These are phyloP conservation scores for Euphorbia schlechtendalii DNA, from an alignment of 441 rosid species.

Conservation along the genomic window DNA sequence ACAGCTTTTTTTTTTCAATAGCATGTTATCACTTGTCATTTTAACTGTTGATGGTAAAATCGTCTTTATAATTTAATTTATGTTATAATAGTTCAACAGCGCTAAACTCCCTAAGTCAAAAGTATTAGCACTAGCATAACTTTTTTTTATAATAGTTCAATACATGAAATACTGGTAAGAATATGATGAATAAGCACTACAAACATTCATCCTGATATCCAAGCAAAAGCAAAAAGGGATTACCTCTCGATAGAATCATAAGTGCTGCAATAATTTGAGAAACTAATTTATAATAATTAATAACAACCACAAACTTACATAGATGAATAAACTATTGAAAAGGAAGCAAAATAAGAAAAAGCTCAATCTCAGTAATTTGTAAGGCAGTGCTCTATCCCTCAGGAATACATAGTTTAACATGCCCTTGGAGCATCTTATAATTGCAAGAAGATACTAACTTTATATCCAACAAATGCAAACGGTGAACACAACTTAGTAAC, in stretches of 20 bases:
- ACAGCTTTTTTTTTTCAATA: neutral
- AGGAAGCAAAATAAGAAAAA: neutral
- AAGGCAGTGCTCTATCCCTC: neutral
- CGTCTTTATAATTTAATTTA: too few species aligned
- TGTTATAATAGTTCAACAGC: neutral
- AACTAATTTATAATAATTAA: too few species aligned
- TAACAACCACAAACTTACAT: neutral
- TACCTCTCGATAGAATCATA: neutral
- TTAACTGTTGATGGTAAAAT: neutral
- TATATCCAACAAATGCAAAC: neutral
- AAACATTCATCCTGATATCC: neutral
- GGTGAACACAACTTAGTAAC: neutral
- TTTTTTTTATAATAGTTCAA: neutral
- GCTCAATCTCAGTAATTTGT: neutral
- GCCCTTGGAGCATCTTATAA: neutral
- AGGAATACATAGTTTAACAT: neutral
- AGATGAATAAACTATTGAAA: neutral
- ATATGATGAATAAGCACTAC: neutral
- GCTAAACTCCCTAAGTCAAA: neutral
- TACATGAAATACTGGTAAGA: neutral
- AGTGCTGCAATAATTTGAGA: neutral
- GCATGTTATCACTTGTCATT: neutral
- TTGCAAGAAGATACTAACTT: neutral
- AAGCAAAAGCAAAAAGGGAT: neutral
- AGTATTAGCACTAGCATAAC: neutral